Evolutionary conservation across 148 eudicot species (phyloP).

Genomic region (Rhododendron molle): DNA sequence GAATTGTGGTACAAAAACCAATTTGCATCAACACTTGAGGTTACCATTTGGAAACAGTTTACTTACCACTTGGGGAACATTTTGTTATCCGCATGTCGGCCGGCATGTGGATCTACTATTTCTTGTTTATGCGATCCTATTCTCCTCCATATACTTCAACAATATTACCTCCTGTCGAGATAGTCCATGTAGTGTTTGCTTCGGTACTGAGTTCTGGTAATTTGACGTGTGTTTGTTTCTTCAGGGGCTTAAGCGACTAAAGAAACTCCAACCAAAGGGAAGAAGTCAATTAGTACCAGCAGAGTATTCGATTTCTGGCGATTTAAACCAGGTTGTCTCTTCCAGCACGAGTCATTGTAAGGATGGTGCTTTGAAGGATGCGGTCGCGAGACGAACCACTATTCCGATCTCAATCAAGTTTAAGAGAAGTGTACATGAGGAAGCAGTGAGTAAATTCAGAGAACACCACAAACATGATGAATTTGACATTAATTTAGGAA

Average conservation of each 20-base stretch:
- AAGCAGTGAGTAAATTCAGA: constrained; percentile 21
- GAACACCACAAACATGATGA: constrained; percentile 15
- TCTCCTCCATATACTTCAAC: background rate
- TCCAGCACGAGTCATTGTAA: constrained; percentile 14
- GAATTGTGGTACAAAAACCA: background rate
- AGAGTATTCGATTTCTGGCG: constrained; percentile 14
- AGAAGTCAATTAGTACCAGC: constrained; percentile 24
- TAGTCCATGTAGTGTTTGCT: background rate
- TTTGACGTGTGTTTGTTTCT: background rate
- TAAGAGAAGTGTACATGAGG: constrained; percentile 36
- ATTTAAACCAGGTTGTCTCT: constrained; percentile 10
- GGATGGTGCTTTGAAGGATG: constrained; percentile 21
- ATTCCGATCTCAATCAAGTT: constrained; percentile 47
- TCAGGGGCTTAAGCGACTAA: constrained; percentile 67
- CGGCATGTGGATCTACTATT: background rate
- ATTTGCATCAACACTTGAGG: background rate
- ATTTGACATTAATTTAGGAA: constrained; percentile 22
- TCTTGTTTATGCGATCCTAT: background rate
- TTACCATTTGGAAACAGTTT: background rate
- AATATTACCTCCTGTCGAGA: background rate
- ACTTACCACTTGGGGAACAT: background rate
- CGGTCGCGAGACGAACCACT: constrained; percentile 24
- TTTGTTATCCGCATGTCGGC: background rate
- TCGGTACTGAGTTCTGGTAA: background rate
- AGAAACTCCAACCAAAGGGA: constrained; percentile 46